Conservation (phyloP, 2,329 filamentous ascomycete species). For the Colletotrichum destructivum region DNA sequence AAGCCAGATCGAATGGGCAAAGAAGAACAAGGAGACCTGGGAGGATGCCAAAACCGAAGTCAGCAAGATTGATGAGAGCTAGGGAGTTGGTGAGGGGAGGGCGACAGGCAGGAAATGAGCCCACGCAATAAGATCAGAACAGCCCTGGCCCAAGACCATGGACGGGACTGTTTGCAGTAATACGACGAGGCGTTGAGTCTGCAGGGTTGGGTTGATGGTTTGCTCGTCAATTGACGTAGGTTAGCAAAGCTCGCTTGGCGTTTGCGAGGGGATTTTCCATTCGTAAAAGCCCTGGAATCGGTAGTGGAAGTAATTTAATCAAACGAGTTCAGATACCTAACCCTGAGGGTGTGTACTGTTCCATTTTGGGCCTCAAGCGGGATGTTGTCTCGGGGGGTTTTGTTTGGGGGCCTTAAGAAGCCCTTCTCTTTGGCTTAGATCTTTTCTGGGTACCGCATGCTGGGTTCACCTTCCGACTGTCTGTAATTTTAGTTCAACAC, state of each 20-base stretch:
- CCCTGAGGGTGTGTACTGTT: background rate
- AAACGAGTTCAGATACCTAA: constrained; percentile 7
- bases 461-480: background rate
- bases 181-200: constrained; percentile 37
- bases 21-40: constrained; percentile 92
- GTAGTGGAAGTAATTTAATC: constrained; percentile 23
- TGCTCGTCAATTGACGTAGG: constrained; percentile 33
- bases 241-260: constrained; percentile 32
- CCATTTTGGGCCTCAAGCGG: background rate
- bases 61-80: constrained; percentile 83
- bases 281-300: constrained; percentile 35
- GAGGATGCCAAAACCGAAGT: constrained; percentile 91
- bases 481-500: too few relatives aligned
- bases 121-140: constrained; percentile 28
- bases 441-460: background rate
- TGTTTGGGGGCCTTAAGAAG: too few relatives aligned
- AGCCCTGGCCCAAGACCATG: constrained; percentile 6
- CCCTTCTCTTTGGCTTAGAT: too few relatives aligned
- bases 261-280: constrained; percentile 37
- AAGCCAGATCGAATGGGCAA: constrained; percentile 95
- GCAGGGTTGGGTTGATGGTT: constrained; percentile 29
- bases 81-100: constrained; percentile 35
- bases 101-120: constrained; percentile 2
- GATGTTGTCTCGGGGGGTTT: too few relatives aligned
- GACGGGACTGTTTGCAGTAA: constrained; percentile 29